phyloP scores from a whole-genome alignment of 176 grass and related monocot genomes.

The Chrysopogon serrulatus region DNA sequence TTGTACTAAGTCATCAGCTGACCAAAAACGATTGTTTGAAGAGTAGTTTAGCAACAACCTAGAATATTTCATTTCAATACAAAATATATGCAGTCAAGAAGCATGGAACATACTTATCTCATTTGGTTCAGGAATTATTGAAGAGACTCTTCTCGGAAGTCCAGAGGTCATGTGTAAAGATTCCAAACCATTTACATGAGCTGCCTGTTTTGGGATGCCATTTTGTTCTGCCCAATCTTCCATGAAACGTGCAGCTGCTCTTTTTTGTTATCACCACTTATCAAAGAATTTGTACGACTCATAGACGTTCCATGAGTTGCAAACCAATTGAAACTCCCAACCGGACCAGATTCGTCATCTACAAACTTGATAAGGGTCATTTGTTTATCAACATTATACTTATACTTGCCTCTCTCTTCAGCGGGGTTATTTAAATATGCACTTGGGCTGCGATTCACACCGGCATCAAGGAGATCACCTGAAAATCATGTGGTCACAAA shows the following conservation, averaged over 20 bases:
- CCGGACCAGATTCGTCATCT: slow-evolving; percentile 62
- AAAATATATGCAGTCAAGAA: slow-evolving; percentile 7
- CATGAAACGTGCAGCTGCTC: slow-evolving; percentile 95
- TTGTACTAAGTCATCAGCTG: slow-evolving; percentile 68
- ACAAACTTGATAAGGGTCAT: slow-evolving; percentile 97
- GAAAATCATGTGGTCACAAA: slow-evolving; percentile 35
- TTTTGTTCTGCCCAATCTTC: slow-evolving; percentile 85
- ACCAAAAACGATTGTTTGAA: slow-evolving; percentile 24
- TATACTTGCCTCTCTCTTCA: slow-evolving; percentile 61
- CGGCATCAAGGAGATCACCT: slow-evolving; percentile 81
- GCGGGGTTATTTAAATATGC: slow-evolving; percentile 91
- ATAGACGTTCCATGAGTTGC: slow-evolving; percentile 98
- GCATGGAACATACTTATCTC: slow-evolving; percentile 54
- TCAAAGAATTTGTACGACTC: slow-evolving; percentile 91
- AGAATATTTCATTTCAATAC: slow-evolving; percentile 3
- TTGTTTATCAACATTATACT: slow-evolving; percentile 82
- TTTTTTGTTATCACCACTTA: slow-evolving; percentile 98
- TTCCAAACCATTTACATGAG: slow-evolving; percentile 4
- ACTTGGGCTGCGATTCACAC: slow-evolving; percentile 92
- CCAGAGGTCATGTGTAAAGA: slow-evolving; percentile 25
- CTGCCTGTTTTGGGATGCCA: slow-evolving; percentile 43
- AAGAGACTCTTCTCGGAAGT: slow-evolving; percentile 68
- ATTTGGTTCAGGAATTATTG: slow-evolving; percentile 81
- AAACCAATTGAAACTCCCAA: slow-evolving; percentile 99
- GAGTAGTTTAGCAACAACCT: background rate